Percentiles rank a stretch among this genome's conserved stretches.
Conservation (phyloP, 2,329 filamentous ascomycete genomes). For the Ascochyta viciae-villosae region DNA sequence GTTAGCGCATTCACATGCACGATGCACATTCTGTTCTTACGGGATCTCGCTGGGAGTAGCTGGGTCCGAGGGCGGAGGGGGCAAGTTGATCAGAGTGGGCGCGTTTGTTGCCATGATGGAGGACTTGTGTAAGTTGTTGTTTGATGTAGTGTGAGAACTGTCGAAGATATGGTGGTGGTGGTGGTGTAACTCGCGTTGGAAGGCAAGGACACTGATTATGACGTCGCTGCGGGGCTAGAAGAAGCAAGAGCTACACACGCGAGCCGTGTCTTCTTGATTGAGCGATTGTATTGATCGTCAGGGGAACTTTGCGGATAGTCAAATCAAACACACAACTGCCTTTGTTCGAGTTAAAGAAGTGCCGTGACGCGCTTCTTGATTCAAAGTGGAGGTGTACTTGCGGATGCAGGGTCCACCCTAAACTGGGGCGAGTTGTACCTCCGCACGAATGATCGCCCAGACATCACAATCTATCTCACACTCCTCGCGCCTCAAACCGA, state of each 20-base stretch:
- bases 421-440: neutral
- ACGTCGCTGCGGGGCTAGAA: conserved; percentile 16
- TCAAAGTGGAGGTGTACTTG: conserved; percentile 6
- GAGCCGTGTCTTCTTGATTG: conserved; percentile 6
- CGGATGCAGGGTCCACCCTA: conserved; percentile 15
- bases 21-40: conserved; percentile 59
- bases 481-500: neutral
- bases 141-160: neutral
- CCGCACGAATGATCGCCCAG: neutral
- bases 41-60: conserved; percentile 90
- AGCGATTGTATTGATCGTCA: conserved; percentile 9
- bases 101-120: conserved; percentile 47
- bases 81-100: conserved; percentile 82
- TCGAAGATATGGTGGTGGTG: neutral
- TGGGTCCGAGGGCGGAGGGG: conserved; percentile 80
- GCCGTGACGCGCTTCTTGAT: neutral
- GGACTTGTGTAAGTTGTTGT: neutral
- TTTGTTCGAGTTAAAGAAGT: neutral
- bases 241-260: conserved; percentile 7
- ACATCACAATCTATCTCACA: neutral
- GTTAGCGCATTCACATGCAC: neutral
- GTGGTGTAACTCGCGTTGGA: conserved; percentile 7
- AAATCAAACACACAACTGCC: neutral
- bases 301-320: neutral
- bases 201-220: conserved; percentile 13